Evolutionary conservation across 2,329 filamentous ascomycete genomes (phyloP).

Genomic region (Pseudofabraea citricarpa): DNA sequence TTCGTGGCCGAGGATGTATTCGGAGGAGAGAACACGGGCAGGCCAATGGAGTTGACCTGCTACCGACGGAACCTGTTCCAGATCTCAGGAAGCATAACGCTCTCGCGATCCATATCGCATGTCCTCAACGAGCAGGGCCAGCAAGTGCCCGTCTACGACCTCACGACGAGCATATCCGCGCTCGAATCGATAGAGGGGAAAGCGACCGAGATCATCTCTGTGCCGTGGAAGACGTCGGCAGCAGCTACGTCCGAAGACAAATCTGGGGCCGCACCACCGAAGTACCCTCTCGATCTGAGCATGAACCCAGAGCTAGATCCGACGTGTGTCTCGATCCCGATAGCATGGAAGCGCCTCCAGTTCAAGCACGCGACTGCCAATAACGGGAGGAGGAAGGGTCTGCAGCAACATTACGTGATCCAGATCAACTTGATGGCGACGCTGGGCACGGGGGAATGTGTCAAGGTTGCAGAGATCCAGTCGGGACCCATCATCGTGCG

Average conservation of each 20-base stretch:
- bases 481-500: constrained; percentile 94
- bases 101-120: constrained; percentile 68
- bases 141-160: constrained; percentile 69
- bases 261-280: constrained; percentile 47
- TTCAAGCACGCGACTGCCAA: constrained; percentile 97
- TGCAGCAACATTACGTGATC: constrained; percentile 93
- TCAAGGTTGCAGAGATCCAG: constrained; percentile 76
- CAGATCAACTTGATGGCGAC: constrained; percentile 79
- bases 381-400: constrained; percentile 86
- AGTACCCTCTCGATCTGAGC: constrained; percentile 49
- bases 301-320: constrained; percentile 69
- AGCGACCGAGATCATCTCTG: constrained; percentile 87
- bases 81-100: constrained; percentile 79
- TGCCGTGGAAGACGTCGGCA: constrained; percentile 76
- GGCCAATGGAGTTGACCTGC: constrained; percentile 81
- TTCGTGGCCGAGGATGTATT: constrained; percentile 81
- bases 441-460: constrained; percentile 57
- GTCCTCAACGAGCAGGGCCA: constrained; percentile 74
- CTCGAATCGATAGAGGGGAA: constrained; percentile 92
- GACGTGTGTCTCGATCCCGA: constrained; percentile 72
- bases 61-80: constrained; percentile 94
- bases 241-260: constrained; percentile 23
- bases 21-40: constrained; percentile 41
- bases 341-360: constrained; percentile 90
- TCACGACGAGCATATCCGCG: constrained; percentile 79